Evolutionary conservation across 345 rosid genomes (phyloP), one percentile per base, ranked within the genome.

Genomic region (Eucalyptus marginata): DNA sequence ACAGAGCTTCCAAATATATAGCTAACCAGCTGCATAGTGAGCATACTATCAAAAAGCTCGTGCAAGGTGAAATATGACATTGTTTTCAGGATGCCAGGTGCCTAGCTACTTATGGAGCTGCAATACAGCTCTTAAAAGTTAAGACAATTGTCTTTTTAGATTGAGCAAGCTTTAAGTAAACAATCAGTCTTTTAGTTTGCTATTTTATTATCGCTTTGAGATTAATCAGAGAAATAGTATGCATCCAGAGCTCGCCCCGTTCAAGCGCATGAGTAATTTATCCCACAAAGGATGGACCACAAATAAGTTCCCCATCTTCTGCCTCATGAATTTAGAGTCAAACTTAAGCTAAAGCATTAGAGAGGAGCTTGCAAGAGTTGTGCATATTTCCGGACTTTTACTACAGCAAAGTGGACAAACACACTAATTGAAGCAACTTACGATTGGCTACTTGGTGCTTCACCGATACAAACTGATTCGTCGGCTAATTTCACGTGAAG

Each of bases 391-490:
- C 36, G 2, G 50, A 87, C 68, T 33, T 33, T 87, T 56, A 87
- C 88, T 40, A 20, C 84, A 76, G 47, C 47, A 3, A 76, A 71
- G 64, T 43, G 62, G 59, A 33, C 76, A 87, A 49, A n/a, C 43
- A 36, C 52, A 84, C 88, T 36, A 6, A 52, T 25, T 81, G 43
- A 81, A 62, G 44, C 33, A 90, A 94, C 99, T 91, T 92, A 98
- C 99, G 99, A 97, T 90, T 98, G 99, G 90, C 91, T 98, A 92
- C 99, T 98, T 2, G 99, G 99, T 71, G 99, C 99, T 95, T 98
- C 99, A 86, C 99, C 99, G 27, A 98, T 98, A 90, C 99, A 98
- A 91, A 98, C 97, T 1, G 99, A 95, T 90, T 96, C 98, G 90
- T 98, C 99, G 87, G 99, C 99, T 92, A 98, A 92, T 90, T 97